phyloP scores from a whole-genome alignment of 2,329 filamentous ascomycete genomes.

The Paecilomyces dactylethromorphus region DNA sequence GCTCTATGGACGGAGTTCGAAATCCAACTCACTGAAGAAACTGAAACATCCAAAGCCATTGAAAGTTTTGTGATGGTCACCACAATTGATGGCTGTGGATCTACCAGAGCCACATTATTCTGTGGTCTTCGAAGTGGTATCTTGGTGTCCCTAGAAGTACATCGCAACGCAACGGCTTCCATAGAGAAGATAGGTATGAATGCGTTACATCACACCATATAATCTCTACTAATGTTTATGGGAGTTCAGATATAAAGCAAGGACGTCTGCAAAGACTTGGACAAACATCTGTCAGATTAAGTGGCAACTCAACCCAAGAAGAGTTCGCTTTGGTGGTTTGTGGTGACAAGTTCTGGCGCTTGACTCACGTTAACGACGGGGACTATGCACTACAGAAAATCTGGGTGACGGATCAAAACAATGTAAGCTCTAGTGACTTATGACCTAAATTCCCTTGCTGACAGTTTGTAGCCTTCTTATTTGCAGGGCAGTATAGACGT shows the following conservation, averaged over 20 bases:
- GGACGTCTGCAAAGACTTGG: conserved; percentile 23
- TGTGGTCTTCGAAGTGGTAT: conserved; percentile 42
- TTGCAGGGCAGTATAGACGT: conserved; percentile 28
- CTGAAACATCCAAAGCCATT: conserved; percentile 27
- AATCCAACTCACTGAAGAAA: conserved; percentile 14
- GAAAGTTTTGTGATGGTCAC: conserved; percentile 27
- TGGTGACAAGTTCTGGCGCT: conserved; percentile 31
- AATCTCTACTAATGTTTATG: conserved; percentile 7
- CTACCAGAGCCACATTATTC: conserved; percentile 23
- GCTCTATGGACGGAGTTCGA: conserved; percentile 15
- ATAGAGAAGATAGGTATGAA: conserved; percentile 20
- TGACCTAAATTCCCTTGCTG: background rate
- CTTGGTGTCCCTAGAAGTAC: conserved; percentile 31
- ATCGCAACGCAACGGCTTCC: conserved; percentile 12
- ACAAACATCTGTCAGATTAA: conserved; percentile 29
- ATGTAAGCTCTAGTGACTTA: conserved; percentile 20
- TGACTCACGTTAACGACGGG: conserved; percentile 19
- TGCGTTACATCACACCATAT: background rate
- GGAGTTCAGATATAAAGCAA: conserved; percentile 25
- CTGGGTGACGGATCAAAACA: conserved; percentile 37
- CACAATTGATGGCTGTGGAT: conserved; percentile 6
- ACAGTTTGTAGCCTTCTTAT: conserved; percentile 28
- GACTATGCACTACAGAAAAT: conserved; percentile 26
- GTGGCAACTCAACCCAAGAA: conserved; percentile 17
- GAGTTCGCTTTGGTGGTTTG: conserved; percentile 28